These are phyloP conservation scores for Wickerhamia fluorescens DNA, from an alignment of 805 yeast species.

Conservation along the genomic window DNA sequence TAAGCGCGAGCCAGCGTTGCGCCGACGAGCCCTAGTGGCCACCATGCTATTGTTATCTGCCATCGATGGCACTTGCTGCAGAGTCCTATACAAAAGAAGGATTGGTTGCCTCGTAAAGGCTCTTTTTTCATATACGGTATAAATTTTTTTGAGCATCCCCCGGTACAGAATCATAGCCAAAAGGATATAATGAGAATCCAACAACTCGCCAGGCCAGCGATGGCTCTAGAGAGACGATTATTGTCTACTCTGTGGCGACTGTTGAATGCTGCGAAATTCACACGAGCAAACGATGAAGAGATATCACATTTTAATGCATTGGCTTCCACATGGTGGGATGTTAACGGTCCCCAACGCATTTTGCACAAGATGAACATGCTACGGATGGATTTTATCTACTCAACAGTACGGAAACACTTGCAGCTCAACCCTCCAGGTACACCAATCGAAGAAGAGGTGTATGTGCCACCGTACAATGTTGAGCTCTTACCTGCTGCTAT, in stretches of 20 bases:
- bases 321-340: constrained; percentile 99
- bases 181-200: too few species aligned
- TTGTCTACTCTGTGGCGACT: too few species aligned
- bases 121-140: too few species aligned
- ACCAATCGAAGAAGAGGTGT: constrained; percentile 40
- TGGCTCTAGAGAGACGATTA: too few species aligned
- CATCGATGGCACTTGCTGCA: too few species aligned
- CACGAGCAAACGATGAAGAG: constrained; percentile 53
- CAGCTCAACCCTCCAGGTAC: constrained; percentile 29
- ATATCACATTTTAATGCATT: constrained; percentile 74
- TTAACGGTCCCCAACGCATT: constrained; percentile 85
- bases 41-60: constrained; percentile 61
- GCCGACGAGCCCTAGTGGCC: constrained; percentile 67
- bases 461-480: constrained; percentile 71
- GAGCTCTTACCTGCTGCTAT: constrained; percentile 59
- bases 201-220: too few species aligned
- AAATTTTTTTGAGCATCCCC: too few species aligned
- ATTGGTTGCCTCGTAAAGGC: too few species aligned
- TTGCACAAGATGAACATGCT: constrained; percentile 90
- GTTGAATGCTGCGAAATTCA: too few species aligned
- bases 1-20: constrained; percentile 87
- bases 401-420: constrained; percentile 43
- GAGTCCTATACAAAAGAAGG: too few species aligned
- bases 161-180: too few species aligned
- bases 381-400: constrained; percentile 79